Conservation (phyloP, 2,329 filamentous ascomycete species). For the Stachybotrys elegans region DNA sequence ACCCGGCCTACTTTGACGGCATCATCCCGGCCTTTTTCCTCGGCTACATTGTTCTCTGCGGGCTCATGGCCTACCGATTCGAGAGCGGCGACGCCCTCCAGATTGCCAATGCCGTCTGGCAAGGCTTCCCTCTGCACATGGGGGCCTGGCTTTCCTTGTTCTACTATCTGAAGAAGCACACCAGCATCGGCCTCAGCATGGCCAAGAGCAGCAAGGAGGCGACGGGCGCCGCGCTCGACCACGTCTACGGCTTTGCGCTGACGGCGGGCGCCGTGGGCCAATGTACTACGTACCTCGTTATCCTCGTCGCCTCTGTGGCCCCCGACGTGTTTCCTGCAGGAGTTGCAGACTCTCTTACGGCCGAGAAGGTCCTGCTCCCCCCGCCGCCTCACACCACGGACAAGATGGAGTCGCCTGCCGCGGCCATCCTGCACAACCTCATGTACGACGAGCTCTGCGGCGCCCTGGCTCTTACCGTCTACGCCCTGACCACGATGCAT, state of each 20-base stretch:
- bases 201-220: constrained; percentile 9
- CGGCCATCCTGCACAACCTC: constrained; percentile 16
- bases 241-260: constrained; percentile 19
- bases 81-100: constrained; percentile 12
- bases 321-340: constrained; percentile 13
- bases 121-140: constrained; percentile 14
- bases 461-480: constrained; percentile 11
- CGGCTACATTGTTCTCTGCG: constrained; percentile 15
- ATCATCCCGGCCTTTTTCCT: constrained; percentile 14
- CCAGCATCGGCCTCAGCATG: constrained; percentile 16
- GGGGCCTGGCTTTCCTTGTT: constrained; percentile 11
- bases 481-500: constrained; percentile 12
- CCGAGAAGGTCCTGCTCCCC: constrained; percentile 14
- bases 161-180: constrained; percentile 11
- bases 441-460: constrained; percentile 18
- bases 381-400: constrained; percentile 10
- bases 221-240: constrained; percentile 14
- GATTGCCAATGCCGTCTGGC: constrained; percentile 16
- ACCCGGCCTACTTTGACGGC: constrained; percentile 12
- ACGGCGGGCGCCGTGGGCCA: constrained; percentile 17
- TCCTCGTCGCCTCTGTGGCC: constrained; percentile 7
- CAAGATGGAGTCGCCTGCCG: constrained; percentile 12
- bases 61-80: constrained; percentile 15
- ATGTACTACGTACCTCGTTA: constrained; percentile 12
- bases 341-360: constrained; percentile 9